phyloP scores from a whole-genome alignment of 805 yeast genomes.

The Kluyveromyces nonfermentans region DNA sequence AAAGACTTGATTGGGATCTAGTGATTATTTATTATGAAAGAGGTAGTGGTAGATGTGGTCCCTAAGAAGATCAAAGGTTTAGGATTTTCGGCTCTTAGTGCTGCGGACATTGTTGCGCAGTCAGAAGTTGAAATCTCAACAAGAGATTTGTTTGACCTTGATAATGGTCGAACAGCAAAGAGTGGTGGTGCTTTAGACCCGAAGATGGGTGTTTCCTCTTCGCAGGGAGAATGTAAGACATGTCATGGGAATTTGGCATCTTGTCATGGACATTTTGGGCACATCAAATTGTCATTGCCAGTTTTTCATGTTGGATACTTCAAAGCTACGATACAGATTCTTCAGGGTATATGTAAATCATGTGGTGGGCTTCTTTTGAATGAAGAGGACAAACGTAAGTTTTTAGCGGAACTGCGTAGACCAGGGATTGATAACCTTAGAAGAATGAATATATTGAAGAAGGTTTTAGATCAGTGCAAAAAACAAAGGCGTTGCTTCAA shows the following conservation, averaged over 20 bases:
- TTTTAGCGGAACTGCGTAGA: conserved; percentile 67
- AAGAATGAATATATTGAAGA: conserved; percentile 80
- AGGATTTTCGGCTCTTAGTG: conserved; percentile 87
- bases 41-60: conserved; percentile 53
- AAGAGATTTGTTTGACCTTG: conserved; percentile 85
- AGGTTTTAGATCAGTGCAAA: conserved; percentile 83
- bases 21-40: conserved; percentile 25
- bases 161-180: conserved; percentile 78
- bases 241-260: conserved; percentile 88
- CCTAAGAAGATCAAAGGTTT: conserved; percentile 88
- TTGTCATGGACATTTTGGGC: conserved; percentile 98
- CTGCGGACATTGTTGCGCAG: conserved; percentile 84
- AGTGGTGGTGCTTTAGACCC: conserved; percentile 83
- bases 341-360: conserved; percentile 84
- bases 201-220: conserved; percentile 89
- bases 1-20: too few relatives aligned
- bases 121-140: conserved; percentile 91
- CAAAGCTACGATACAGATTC: conserved; percentile 77
- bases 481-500: conserved; percentile 85
- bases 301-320: conserved; percentile 97
- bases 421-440: conserved; percentile 87
- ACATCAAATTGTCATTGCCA: conserved; percentile 83
- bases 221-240: conserved; percentile 75
- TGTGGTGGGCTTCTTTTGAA: conserved; percentile 74
- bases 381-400: conserved; percentile 60